These are phyloP conservation scores for Botrytis tulipae DNA, from an alignment of 2,329 filamentous ascomycete species.

Conservation along the genomic window DNA sequence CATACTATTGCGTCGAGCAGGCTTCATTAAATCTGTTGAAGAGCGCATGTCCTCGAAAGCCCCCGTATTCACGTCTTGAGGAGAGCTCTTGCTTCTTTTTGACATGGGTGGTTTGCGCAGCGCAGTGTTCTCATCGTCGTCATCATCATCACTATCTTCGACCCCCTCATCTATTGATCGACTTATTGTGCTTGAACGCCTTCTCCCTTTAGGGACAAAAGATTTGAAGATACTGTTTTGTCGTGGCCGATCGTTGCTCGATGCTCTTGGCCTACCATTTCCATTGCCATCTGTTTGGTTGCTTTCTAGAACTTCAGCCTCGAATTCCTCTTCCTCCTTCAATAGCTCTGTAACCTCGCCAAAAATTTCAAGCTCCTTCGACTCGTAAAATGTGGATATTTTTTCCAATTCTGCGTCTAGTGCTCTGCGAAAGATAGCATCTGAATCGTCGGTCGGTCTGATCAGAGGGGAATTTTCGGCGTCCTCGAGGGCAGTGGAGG, in stretches of 20 bases:
- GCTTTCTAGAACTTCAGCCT: conserved; percentile 40
- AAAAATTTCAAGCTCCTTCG: conserved; percentile 86
- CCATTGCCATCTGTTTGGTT: conserved; percentile 38
- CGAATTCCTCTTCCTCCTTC: conserved; percentile 68
- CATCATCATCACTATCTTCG: conserved; percentile 66
- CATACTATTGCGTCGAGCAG: conserved; percentile 59
- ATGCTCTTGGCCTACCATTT: conserved; percentile 43
- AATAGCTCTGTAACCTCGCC: conserved; percentile 77
- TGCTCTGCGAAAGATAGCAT: conserved; percentile 75
- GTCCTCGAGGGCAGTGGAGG: conserved; percentile 57
- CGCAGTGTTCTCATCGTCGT: conserved; percentile 59
- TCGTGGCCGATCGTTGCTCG: conserved; percentile 44
- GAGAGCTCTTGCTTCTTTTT: conserved; percentile 37
- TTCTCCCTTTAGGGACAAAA: conserved; percentile 45
- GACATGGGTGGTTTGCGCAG: conserved; percentile 38
- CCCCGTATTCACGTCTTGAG: conserved; percentile 27
- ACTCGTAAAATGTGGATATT: conserved; percentile 83
- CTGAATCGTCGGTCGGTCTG: conserved; percentile 64
- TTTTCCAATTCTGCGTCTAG: conserved; percentile 91
- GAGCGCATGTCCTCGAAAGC: conserved; percentile 54
- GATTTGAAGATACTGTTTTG: conserved; percentile 53
- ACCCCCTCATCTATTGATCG: conserved; percentile 57
- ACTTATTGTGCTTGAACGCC: conserved; percentile 45
- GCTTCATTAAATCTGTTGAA: conserved; percentile 60
- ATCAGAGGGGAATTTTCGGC: conserved; percentile 84